phyloP scores from a whole-genome alignment of 306 rosid species.

The Cicer arietinum region DNA sequence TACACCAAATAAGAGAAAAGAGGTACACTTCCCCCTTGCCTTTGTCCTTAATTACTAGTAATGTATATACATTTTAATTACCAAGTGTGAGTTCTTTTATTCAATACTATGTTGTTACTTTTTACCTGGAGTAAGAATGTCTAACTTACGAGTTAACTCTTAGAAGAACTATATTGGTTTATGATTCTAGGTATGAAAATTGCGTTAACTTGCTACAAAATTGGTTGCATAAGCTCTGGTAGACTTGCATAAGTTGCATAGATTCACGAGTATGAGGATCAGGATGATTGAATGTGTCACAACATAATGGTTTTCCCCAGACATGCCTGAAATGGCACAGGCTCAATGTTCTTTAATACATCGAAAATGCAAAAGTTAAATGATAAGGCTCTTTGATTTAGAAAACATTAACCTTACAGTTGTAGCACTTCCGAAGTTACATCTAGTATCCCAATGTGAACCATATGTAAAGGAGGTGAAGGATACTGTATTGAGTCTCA shows the following conservation, averaged over 20 bases:
- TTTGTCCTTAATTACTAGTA: not conserved
- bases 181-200: not conserved
- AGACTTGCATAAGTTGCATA: not conserved
- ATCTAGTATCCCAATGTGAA: conserved; percentile 1
- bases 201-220: not conserved
- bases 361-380: not conserved
- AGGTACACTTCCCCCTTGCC: conserved; percentile 56
- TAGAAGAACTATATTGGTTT: not conserved
- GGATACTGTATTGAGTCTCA: not conserved
- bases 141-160: not conserved
- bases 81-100: not conserved
- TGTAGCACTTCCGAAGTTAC: not conserved
- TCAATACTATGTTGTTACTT: conserved; percentile 28
- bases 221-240: not conserved
- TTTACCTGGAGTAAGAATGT: conserved; percentile 10
- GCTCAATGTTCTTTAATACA: conserved; percentile 6
- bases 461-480: not conserved
- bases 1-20: conserved; percentile 68
- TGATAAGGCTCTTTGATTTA: not conserved
- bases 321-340: not conserved
- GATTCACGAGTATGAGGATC: not conserved
- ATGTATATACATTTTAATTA: conserved; percentile 16
- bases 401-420: not conserved
- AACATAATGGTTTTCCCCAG: not conserved
- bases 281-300: conserved; percentile 3